These are phyloP conservation scores for Epichloe gansuensis DNA, from an alignment of 2,329 filamentous ascomycete genomes.

Conservation along the genomic window DNA sequence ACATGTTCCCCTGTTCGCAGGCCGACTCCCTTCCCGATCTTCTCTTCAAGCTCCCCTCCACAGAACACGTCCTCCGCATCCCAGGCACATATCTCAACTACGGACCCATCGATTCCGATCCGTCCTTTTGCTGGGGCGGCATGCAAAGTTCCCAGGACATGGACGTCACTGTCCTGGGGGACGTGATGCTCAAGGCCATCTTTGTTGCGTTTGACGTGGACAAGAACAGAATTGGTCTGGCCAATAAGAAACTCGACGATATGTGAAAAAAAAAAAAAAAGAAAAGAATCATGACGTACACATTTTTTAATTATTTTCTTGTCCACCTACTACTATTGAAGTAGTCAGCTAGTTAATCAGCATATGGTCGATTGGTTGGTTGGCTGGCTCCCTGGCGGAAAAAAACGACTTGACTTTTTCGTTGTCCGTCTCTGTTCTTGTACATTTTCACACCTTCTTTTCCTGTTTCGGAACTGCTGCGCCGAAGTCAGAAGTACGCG, in stretches of 20 bases:
- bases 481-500: neutral
- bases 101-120: slow-evolving; percentile 32
- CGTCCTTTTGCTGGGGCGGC: slow-evolving; percentile 57
- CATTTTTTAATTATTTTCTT: neutral
- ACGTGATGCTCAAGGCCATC: slow-evolving; percentile 65
- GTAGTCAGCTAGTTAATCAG: no score
- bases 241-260: slow-evolving; percentile 27
- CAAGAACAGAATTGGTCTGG: slow-evolving; percentile 27
- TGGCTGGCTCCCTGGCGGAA: no score
- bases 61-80: slow-evolving; percentile 37
- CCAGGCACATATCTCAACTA: slow-evolving; percentile 44
- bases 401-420: neutral
- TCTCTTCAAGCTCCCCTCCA: slow-evolving; percentile 38
- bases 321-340: neutral
- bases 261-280: neutral
- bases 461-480: neutral
- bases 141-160: slow-evolving; percentile 45
- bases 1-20: slow-evolving; percentile 43
- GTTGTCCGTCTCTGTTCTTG: neutral
- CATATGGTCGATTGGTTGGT: no score
- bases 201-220: slow-evolving; percentile 58
- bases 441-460: neutral
- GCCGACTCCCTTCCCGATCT: slow-evolving; percentile 43
- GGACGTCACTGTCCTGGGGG: slow-evolving; percentile 56
- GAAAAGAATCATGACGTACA: neutral